Base-by-base conservation (phyloP, 1,284 basidiomycete genomes). In the Pseudozyma sp. region DNA sequence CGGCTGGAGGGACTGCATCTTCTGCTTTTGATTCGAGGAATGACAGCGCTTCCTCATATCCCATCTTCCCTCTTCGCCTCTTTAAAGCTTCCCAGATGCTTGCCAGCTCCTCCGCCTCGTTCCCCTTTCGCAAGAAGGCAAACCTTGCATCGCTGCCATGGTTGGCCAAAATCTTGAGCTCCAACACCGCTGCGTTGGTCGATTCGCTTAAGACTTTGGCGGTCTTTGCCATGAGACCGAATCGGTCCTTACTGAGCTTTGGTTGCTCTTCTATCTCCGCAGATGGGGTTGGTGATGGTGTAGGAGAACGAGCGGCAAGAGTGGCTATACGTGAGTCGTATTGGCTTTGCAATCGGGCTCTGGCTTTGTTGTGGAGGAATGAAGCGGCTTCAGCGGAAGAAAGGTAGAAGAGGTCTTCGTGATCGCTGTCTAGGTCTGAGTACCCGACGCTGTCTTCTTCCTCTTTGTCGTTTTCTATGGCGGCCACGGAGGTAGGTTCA, bases 121-220 rank as follows among this genome's bases (percentile, higher is more conserved):
- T 39, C 14, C 35, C 34, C 2, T 6, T 54, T 49, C 90, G 88
- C 40, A 95, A 85, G 83, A 95, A 95, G 0, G 90, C 89, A 80
- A 95, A 94, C 1, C 89, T 77, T 80, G 87, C 82, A 90, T 93
- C 71, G 82, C 62, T 86, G 0, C 92, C 90, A 77, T 95, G 90
- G 76, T 95, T 93, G 6, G 93, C 90, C 5, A 95, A 86, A 66
- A 95, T 94, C n/a, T 92, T 89, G 88, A 93, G 90, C 85, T 94
- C 92, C 14, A 95, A 87, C 68, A 92, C 89, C 0, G 90, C 89
- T 6, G 92, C 88, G 77, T 94, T 93, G 4, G 90, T 89, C 0
- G 93, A 92, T 5, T 88, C 86, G 12, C 88, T 81, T 14, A 95
- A 83, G 70, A 92, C 90, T 8, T 81, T 78, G 0, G 92, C 92